These are phyloP conservation scores for Cucumis sativus DNA, from an alignment of 306 rosid species.

Conservation along the genomic window Cucumber_9930_V3 NC_026660.2:27176001-27176500, in stretches of 20 bases:
- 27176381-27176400: too few relatives aligned
- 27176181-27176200: not conserved
- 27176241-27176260: too few relatives aligned
- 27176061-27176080: constrained; percentile 5
- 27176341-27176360: too few relatives aligned
- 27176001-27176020: not conserved
- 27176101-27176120: not conserved
- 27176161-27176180: not conserved
- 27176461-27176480: not conserved
- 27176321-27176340: too few relatives aligned
- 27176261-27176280: too few relatives aligned
- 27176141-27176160: not conserved
- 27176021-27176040: not conserved
- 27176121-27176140: not conserved
- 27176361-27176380: too few relatives aligned
- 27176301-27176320: too few relatives aligned
- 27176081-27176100: constrained; percentile 6
- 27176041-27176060: constrained; percentile 11
- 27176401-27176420: too few relatives aligned
- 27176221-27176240: too few relatives aligned
- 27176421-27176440: not conserved
- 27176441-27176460: not conserved
- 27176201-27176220: too few relatives aligned
- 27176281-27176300: too few relatives aligned
- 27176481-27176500: not conserved